phyloP scores from a whole-genome alignment of 1,284 basidiomycete species.

The Xerocomus amazonicus region DNA sequence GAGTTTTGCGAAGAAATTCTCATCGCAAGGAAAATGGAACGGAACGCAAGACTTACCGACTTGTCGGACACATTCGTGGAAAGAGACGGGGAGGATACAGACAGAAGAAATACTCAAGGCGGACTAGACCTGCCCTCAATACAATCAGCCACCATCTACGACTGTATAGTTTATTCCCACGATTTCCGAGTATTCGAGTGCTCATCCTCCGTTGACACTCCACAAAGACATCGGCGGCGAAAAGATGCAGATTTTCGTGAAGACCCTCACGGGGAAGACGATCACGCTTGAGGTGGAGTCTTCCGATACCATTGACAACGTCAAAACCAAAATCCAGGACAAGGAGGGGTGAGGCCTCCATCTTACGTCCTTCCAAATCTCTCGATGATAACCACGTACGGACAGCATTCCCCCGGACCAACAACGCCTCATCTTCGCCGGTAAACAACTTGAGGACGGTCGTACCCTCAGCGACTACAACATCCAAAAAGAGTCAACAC shows the following conservation, averaged over 20 bases:
- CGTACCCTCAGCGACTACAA: constrained; percentile 95
- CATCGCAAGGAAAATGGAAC: constrained; percentile 36
- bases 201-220: neutral
- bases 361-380: neutral
- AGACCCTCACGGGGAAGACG: constrained; percentile 96
- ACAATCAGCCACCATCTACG: constrained; percentile 37
- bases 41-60: constrained; percentile 13
- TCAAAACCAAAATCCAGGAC: constrained; percentile 38
- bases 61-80: neutral
- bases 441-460: constrained; percentile 79
- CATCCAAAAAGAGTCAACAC: constrained; percentile 99
- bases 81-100: neutral
- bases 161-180: constrained; percentile 44
- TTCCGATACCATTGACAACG: constrained; percentile 51
- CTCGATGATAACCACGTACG: neutral
- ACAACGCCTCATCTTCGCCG: constrained; percentile 26
- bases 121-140: constrained; percentile 29
- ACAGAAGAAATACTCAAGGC: neutral
- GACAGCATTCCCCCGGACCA: constrained; percentile 23
- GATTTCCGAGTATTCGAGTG: neutral
- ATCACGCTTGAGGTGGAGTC: constrained; percentile 99
- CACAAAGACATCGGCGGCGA: neutral
- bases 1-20: constrained; percentile 49
- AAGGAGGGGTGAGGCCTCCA: constrained; percentile 71
- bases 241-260: constrained; percentile 92